phyloP scores from a whole-genome alignment of 192 early-diverging fungal species.

The Coemansia sp. region DNA sequence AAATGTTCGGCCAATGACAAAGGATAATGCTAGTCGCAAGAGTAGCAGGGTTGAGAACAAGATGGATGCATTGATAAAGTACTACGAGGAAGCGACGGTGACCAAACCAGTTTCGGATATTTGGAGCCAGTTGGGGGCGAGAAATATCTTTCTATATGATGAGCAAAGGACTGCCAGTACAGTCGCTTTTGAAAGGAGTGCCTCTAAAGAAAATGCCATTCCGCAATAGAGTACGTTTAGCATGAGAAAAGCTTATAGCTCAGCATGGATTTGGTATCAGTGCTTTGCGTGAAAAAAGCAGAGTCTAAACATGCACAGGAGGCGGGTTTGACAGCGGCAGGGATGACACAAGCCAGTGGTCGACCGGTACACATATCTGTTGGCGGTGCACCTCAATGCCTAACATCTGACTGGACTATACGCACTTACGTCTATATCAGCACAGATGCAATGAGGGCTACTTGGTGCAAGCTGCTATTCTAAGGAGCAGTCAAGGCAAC shows the following conservation, averaged over 20 bases:
- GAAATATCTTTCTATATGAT: not conserved
- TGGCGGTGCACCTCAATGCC: not conserved
- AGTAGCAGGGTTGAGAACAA: too few relatives aligned
- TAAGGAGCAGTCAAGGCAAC: not conserved
- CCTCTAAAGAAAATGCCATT: too few relatives aligned
- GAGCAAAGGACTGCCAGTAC: too few relatives aligned
- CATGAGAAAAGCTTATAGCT: too few relatives aligned
- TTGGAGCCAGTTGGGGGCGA: not conserved
- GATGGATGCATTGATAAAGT: not conserved
- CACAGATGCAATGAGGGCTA: not conserved
- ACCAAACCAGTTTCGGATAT: too few relatives aligned
- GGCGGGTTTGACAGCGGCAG: too few relatives aligned
- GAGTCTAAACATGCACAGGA: too few relatives aligned
- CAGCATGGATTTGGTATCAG: too few relatives aligned
- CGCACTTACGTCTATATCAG: not conserved
- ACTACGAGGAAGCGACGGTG: not conserved
- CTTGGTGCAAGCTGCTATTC: too few relatives aligned
- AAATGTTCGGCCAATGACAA: not conserved
- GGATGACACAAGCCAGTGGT: not conserved
- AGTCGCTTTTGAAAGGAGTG: too few relatives aligned
- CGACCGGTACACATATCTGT: not conserved
- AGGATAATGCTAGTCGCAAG: not conserved
- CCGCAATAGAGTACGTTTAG: too few relatives aligned
- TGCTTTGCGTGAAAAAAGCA: too few relatives aligned
- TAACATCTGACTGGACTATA: not conserved